phyloP scores from a whole-genome alignment of 2,329 filamentous ascomycete species.

The Colletotrichum caudatum region DNA sequence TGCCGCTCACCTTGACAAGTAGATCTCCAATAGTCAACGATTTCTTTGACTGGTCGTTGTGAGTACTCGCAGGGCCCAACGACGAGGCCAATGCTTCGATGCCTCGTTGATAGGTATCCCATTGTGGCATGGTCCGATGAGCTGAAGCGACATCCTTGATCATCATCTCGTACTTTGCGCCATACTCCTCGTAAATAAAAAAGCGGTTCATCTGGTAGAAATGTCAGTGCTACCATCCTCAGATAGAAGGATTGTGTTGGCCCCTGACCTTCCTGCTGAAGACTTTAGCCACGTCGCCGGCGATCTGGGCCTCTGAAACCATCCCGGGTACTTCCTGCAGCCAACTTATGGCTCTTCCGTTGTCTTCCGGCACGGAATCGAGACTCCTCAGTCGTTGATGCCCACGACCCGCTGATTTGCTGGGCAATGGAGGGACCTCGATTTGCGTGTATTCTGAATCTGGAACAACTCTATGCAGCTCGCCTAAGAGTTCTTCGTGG shows the following conservation, averaged over 20 bases:
- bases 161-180: constrained; percentile 89
- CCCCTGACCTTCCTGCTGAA: constrained; percentile 68
- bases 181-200: constrained; percentile 91
- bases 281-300: constrained; percentile 70
- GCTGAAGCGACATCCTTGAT: constrained; percentile 79
- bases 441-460: constrained; percentile 71
- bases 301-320: constrained; percentile 69
- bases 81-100: constrained; percentile 85
- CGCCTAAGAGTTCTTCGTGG: constrained; percentile 83
- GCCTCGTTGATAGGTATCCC: constrained; percentile 85
- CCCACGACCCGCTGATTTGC: constrained; percentile 43
- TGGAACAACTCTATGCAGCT: constrained; percentile 78
- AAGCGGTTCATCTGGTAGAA: constrained; percentile 78
- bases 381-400: constrained; percentile 64
- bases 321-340: constrained; percentile 63
- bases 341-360: constrained; percentile 53
- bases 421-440: constrained; percentile 46
- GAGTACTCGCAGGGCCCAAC: constrained; percentile 75
- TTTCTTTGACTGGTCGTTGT: constrained; percentile 74
- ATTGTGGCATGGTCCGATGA: constrained; percentile 76
- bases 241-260: constrained; percentile 1
- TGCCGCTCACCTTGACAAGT: constrained; percentile 80
- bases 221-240: constrained; percentile 13
- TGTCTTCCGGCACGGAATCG: constrained; percentile 59
- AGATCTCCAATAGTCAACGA: constrained; percentile 87